Evolutionary conservation across 2,329 filamentous ascomycete genomes (phyloP), one percentile per base, ranked within the genome.

Genomic region (Ustulina deusta): DNA sequence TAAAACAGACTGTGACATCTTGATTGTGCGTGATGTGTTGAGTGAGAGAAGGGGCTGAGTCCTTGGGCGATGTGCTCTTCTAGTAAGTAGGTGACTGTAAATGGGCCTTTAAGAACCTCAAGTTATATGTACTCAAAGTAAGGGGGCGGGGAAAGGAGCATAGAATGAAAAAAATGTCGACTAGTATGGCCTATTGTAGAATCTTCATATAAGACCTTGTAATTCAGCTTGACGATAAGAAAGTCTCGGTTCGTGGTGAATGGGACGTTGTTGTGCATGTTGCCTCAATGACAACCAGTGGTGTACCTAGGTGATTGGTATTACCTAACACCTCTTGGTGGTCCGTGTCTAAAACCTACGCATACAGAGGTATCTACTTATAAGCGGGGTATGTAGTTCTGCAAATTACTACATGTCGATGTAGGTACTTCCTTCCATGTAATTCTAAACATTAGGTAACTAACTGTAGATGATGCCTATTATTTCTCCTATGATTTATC

Each of bases 1-100:
- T 20, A 91, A 82, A 74, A 91, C 89, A 51, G 87, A 84, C 70
- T 85, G 82, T 71, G 86, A 85, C 81, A 88, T 89, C 69, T 74
- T 82, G 79, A 9, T 27, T 57, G 27, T 54, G 9, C 44, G 75
- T 71, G 65, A 65, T 61, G 49, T 42, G 62, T 51, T 64, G 49
- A 57, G 57, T 52, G 63, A 57, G 46, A 60, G 15, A 48, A 13
- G 7, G 36, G 36, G 29, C n/a, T 57, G 34, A 49, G 22, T 56
- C 36, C 1, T 27, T 25, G 22, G 54, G 54, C 27, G 44, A 38
- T 34, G 44, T 34, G 54, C 61, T 20, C 27, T 34, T 52, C 13
- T 3, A 7, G 17, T 20, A 17, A 32, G 27, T 25, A 52, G 32
- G 42, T 29, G 36, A 63, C 36, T 17, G 55, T 17, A 36, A 55